Percentiles rank a stretch among this genome's conserved stretches.
phyloP scores from a whole-genome alignment of 495 filamentous ascomycete genomes.

The Neurospora sp. region DNA sequence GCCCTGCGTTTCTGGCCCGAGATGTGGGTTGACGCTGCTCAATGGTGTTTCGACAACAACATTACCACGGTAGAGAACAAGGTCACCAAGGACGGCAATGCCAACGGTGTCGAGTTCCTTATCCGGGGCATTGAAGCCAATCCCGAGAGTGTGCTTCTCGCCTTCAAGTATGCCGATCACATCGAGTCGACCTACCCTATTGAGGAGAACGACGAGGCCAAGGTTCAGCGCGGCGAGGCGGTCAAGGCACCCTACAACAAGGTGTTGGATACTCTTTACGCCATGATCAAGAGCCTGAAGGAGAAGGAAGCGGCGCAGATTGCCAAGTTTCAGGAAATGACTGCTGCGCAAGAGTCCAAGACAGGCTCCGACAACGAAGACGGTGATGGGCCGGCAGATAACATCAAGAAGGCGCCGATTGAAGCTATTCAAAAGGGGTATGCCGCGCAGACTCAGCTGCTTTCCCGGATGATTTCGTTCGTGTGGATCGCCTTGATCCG shows the following conservation, averaged over 20 bases:
- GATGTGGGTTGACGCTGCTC: conserved; percentile 89
- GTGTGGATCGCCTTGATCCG: conserved; percentile 93
- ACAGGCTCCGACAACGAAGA: conserved; percentile 39
- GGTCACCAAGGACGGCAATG: conserved; percentile 50
- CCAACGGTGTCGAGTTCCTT: conserved; percentile 54
- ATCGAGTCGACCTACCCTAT: conserved; percentile 61
- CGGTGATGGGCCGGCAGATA: conserved; percentile 49
- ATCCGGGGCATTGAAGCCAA: conserved; percentile 76
- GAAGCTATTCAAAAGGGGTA: conserved; percentile 61
- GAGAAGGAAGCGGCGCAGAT: conserved; percentile 62
- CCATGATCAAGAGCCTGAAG: conserved; percentile 61
- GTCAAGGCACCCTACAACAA: conserved; percentile 76
- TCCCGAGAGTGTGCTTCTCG: conserved; percentile 82
- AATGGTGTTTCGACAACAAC: conserved; percentile 81
- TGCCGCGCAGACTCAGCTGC: conserved; percentile 55
- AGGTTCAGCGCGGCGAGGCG: conserved; percentile 57
- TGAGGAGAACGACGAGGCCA: conserved; percentile 61
- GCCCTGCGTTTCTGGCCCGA: conserved; percentile 86
- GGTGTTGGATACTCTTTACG: conserved; percentile 75
- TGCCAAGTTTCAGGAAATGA: conserved; percentile 56
- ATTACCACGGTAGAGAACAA: conserved; percentile 49
- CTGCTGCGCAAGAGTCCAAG: conserved; percentile 22
- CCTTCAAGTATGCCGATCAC: conserved; percentile 80
- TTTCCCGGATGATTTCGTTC: conserved; percentile 74
- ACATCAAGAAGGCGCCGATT: conserved; percentile 52